These are phyloP conservation scores for Botryotinia convoluta DNA, from an alignment of 2,329 filamentous ascomycete genomes.

Conservation along the genomic window DNA sequence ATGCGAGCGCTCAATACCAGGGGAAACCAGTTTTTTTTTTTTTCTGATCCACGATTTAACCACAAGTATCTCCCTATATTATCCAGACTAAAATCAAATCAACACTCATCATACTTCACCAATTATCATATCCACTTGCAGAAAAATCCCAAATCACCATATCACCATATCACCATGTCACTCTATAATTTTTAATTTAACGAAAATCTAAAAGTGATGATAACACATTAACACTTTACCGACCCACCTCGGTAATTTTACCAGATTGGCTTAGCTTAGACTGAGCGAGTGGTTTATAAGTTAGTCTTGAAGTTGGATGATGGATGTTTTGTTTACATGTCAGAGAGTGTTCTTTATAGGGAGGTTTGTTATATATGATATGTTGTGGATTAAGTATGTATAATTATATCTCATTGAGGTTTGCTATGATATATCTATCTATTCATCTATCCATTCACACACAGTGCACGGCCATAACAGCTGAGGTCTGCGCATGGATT, in stretches of 20 bases:
- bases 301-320: neutral
- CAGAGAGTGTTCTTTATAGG: neutral
- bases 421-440: neutral
- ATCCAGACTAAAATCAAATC: rapidly evolving
- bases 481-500: rapidly evolving
- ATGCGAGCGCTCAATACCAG: neutral
- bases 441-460: neutral
- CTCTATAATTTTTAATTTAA: neutral
- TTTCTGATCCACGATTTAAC: neutral
- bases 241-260: neutral
- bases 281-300: neutral
- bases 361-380: neutral
- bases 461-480: rapidly evolving
- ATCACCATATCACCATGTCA: neutral
- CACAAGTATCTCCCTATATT: neutral
- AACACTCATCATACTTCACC: rapidly evolving
- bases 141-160: neutral
- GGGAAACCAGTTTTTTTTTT: rapidly evolving
- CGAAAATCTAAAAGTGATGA: neutral
- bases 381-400: neutral
- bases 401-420: rapidly evolving
- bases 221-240: neutral
- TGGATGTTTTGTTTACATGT: rapidly evolving
- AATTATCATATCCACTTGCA: neutral
- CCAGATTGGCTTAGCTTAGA: neutral